phyloP scores from a whole-genome alignment of 164 flowering plant species.

The Macadamia integrifolia region DNA sequence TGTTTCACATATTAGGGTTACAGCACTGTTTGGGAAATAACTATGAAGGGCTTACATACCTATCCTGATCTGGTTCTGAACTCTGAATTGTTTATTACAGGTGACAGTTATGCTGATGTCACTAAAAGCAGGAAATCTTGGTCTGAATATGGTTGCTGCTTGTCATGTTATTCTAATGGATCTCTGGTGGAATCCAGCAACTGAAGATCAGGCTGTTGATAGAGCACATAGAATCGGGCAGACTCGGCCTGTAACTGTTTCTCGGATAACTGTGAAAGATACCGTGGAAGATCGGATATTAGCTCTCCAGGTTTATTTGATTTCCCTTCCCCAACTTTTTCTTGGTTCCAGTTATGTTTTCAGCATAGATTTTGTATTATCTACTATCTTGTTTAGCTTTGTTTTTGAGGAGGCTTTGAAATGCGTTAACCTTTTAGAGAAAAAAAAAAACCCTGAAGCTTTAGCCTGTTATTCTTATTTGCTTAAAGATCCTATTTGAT shows the following conservation, averaged over 20 bases:
- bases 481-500: no score
- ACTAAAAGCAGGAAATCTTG: slow-evolving; percentile 93
- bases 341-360: no score
- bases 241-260: slow-evolving; percentile 90
- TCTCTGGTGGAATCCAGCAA: slow-evolving; percentile 99
- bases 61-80: background rate
- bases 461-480: no score
- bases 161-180: slow-evolving; percentile 88
- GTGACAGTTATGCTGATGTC: slow-evolving; percentile 96
- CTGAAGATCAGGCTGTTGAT: slow-evolving; percentile 96
- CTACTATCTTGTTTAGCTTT: no score
- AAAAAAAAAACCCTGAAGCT: no score
- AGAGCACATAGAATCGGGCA: slow-evolving; percentile 98
- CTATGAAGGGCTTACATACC: no score
- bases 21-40: no score
- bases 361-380: no score
- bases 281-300: slow-evolving; percentile 91
- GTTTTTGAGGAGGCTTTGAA: no score
- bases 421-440: no score
- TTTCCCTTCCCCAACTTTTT: no score
- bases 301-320: slow-evolving; percentile 65
- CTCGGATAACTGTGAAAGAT: slow-evolving; percentile 73
- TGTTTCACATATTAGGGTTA: no score
- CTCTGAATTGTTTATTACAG: slow-evolving; percentile 32
- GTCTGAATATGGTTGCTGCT: slow-evolving; percentile 95